Base-by-base conservation (phyloP, 2,329 filamentous ascomycete species). In the Elsinoe batatas region DNA sequence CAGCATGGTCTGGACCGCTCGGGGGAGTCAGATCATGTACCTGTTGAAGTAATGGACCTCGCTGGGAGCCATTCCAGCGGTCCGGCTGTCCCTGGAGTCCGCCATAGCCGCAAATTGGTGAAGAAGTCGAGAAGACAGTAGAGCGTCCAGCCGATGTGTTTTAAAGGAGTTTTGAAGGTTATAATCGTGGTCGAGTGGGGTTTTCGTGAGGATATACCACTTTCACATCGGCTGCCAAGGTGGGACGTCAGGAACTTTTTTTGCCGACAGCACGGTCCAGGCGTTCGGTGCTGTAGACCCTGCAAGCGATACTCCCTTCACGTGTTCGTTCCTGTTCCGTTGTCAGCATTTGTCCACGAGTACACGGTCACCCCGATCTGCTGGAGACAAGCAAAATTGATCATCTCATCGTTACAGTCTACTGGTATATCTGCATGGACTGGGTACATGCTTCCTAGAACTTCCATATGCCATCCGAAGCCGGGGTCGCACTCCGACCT, bases 1-100 rank as follows among this genome's bases (percentile, higher is more conserved):
- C 63, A 68, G 33, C 65, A 49, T 69, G 26, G 26, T 30, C 26
- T 30, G 3, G 7, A 30, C 26, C 26, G 7, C 26, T 30, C 8
- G 26, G 26, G 26, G 26, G 26, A 2, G 26, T 8, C 26, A 8
- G 26, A 30, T 30, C 26, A 30, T 30, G 61, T 75, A 94, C 91
- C 90, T 95, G 77, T 96, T 97, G 78, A 97, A 97, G 79, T 97
- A 98, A 74, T 97, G 93, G 73, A 94, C 90, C 79, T 98, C 93
- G 61, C 91, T 93, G 76, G 95, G 91, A 70, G 88, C 86, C 80
- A 95, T 84, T 64, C 76, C 71, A 69, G 84, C 83, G 72, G 87
- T 79, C 50, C 59, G 61, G 53, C 66, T 64, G 47, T 61, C 58
- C 17, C 47, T 35, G 64, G 66, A 18, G 17, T 61, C 68, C 67